Conservation (phyloP, 1,284 basidiomycete genomes). For the Austropuccinia psidii region DNA sequence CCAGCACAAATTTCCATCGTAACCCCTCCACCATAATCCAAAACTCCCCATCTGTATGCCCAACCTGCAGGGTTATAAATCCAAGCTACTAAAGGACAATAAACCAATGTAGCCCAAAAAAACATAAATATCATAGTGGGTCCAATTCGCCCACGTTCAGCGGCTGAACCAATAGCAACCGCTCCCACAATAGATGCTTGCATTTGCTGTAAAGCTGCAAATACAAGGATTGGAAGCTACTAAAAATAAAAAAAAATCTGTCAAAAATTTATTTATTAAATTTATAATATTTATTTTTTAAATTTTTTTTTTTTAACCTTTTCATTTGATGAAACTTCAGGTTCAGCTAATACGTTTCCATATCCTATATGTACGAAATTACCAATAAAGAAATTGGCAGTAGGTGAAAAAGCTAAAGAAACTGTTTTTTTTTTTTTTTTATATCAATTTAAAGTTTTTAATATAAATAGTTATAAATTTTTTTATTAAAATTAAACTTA, state of each 20-base stretch:
- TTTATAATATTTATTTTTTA: too few relatives aligned
- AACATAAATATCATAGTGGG: slow-evolving; percentile 84
- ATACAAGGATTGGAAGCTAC: slow-evolving; percentile 23
- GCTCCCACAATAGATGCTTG: slow-evolving; percentile 53
- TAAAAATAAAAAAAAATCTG: background rate
- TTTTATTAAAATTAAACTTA: background rate
- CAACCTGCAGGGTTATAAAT: slow-evolving; percentile 87
- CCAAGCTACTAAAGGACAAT: slow-evolving; percentile 80
- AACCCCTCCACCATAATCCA: slow-evolving; percentile 87
- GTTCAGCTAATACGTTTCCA: slow-evolving; percentile 62
- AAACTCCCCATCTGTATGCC: slow-evolving; percentile 80
- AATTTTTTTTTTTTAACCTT: too few relatives aligned
- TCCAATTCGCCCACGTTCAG: slow-evolving; percentile 76
- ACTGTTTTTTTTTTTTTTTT: slow-evolving; percentile 37
- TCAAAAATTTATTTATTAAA: too few relatives aligned
- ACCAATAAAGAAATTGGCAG: slow-evolving; percentile 61
- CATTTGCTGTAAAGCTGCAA: slow-evolving; percentile 41
- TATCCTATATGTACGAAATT: slow-evolving; percentile 58
- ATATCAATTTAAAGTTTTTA: background rate
- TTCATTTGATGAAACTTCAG: slow-evolving; percentile 60
- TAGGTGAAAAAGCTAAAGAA: slow-evolving; percentile 52
- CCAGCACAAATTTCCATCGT: slow-evolving; percentile 91
- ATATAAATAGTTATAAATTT: background rate
- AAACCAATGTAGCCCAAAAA: slow-evolving; percentile 70
- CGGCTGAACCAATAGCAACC: slow-evolving; percentile 58